Conservation (phyloP, 2,329 filamentous ascomycete species). For the Coleophoma eucalyptorum region DNA sequence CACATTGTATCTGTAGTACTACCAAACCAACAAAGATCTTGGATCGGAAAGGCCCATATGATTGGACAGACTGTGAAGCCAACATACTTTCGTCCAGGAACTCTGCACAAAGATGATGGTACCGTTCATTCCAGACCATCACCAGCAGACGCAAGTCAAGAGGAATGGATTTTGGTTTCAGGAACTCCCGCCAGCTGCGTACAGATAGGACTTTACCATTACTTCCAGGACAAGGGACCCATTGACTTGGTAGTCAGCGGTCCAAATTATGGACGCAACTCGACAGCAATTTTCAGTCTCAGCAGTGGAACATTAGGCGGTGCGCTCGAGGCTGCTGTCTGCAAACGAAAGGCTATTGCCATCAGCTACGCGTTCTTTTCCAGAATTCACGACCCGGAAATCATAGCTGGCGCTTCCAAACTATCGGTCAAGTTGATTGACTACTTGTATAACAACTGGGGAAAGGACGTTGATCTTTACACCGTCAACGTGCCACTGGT, state of each 20-base stretch:
- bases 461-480: constrained; percentile 74
- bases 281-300: constrained; percentile 74
- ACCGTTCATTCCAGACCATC: constrained; percentile 57
- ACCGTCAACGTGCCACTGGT: constrained; percentile 86
- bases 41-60: constrained; percentile 98
- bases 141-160: constrained; percentile 47
- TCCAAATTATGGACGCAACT: constrained; percentile 81
- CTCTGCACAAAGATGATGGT: constrained; percentile 60
- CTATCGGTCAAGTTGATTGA: constrained; percentile 77
- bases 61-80: constrained; percentile 85
- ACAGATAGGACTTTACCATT: constrained; percentile 78
- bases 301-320: constrained; percentile 75
- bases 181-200: constrained; percentile 79
- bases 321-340: constrained; percentile 73
- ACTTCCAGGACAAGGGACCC: constrained; percentile 67
- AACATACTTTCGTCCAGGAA: constrained; percentile 72
- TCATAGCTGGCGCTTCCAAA: constrained; percentile 73
- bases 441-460: constrained; percentile 74
- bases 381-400: constrained; percentile 74
- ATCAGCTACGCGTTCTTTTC: constrained; percentile 89
- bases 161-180: constrained; percentile 80
- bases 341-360: constrained; percentile 68
- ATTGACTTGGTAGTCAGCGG: constrained; percentile 76
- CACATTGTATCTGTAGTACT: constrained; percentile 90
- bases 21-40: constrained; percentile 87